Conservation (phyloP, 169 alveolate species). For the Cyclospora cayetanensis region DNA sequence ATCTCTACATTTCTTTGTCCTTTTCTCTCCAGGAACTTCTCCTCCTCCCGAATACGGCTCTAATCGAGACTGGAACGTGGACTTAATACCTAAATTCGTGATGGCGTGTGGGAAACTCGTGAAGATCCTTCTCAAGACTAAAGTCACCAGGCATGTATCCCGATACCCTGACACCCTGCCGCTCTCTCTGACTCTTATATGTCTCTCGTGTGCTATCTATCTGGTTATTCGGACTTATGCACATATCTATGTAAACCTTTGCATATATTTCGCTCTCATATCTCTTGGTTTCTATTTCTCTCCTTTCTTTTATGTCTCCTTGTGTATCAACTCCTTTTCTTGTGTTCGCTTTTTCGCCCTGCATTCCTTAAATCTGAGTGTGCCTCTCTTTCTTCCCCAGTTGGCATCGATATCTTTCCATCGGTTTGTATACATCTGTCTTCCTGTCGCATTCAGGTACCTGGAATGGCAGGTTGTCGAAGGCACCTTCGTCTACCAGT, state of each 20-base stretch:
- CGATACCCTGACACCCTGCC: no score
- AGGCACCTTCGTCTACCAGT: constrained; percentile 95
- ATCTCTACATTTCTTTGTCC: background rate
- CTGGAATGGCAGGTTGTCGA: constrained; percentile 96
- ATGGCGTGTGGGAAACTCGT: constrained; percentile 98
- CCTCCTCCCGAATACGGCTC: constrained; percentile 94
- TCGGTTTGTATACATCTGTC: no score
- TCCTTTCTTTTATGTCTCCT: no score
- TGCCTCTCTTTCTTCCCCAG: background rate
- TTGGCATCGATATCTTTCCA: background rate
- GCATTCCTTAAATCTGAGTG: background rate
- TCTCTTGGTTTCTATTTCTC: no score
- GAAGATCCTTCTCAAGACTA: constrained; percentile 94
- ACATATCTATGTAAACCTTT: no score
- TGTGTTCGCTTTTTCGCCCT: background rate
- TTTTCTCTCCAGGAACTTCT: constrained; percentile 79
- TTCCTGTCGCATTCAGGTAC: constrained; percentile 67
- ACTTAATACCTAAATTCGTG: constrained; percentile 97
- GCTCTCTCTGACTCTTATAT: no score
- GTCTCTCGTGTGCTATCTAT: no score
- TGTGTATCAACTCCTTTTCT: no score
- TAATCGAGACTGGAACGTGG: constrained; percentile 99
- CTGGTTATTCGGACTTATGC: no score
- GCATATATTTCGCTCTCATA: no score
- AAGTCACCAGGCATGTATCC: constrained; percentile 93